Evolutionary conservation across 2,329 filamentous ascomycete genomes (phyloP), one percentile per base, ranked within the genome.

Genomic region (Amauroascus verrucosus): DNA sequence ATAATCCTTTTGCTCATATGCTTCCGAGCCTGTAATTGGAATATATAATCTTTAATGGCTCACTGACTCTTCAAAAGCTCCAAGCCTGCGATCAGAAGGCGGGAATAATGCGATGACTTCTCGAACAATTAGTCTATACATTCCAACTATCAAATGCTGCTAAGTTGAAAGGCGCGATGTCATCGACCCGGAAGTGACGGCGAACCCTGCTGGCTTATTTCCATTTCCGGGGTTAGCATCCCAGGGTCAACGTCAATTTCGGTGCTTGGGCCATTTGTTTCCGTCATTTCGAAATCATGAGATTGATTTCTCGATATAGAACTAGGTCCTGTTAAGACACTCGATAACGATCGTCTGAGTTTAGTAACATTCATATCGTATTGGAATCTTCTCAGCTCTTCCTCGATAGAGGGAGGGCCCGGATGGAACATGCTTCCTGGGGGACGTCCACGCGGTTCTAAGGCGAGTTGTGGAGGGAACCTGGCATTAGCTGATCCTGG

Each of bases 351-450:
- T 14, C n/a, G n/a, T 22, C 47, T 13, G 6, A 49, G n/a, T 13
- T 16, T 49, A 8, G 33, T 40, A 7, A 51, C 38, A n/a, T 44
- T 54, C 38, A 30, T 13, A 45, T 54, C 55, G 32, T 56, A 26
- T 40, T 56, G 51, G 44, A 56, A 56, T 16, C 55, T 43, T 28
- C 22, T 40, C 16, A 56, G 18, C 22, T 56, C 55, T 26, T 26
- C 52, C 22, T 56, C 55, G 30, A 16, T 54, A 9, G 13, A 8
- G 8, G 48, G 24, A 13, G 11, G 22, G n/a, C 13, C 2, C 11
- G 22, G 26, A 20, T 35, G 7, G 22, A 48, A n/a, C 16, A 16
- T 24, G 18, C 4, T 41, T 8, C 9, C 40, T 13, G 13, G 4
- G n/a, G 20, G 22, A 38, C 6, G 8, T 16, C 38, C 33, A 9